Base-by-base conservation (phyloP, 2,329 filamentous ascomycete species). In the Arthrobotrys iridis region DNA sequence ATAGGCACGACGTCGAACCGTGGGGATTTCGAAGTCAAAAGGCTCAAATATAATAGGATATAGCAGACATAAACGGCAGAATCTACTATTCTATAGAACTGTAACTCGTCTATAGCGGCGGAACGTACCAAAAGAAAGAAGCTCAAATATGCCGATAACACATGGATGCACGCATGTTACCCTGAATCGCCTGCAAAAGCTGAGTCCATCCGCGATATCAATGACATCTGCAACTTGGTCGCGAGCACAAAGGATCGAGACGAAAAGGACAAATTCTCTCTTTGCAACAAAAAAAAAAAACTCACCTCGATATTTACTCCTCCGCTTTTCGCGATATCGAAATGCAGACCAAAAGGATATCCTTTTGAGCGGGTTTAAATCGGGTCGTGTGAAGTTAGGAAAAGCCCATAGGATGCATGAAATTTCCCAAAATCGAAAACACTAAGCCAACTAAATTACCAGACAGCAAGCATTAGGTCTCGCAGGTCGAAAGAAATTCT, bases 401-500 rank as follows among this genome's bases (percentile, higher is more conserved):
- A 43, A 20, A 1, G 18, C 40, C 40, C n/a, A n/a, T 22, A 18
- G 15, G 18, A 43, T 43, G 18, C 40, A 22, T 43, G 40, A 22
- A 43, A 43, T 43, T 43, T 43, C 40, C 40, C 40, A 43, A 43
- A 43, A 18, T 18, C 24, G 24, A 15, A 52, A 52, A 52, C 46
- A 33, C 30, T 18, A 67, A 37, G 52, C 37, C 24, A 55, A 33
- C 35, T 15, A 43, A 55, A 28, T 62, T 62, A 67, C 45, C 35
- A 65, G 37, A 40, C 46, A 20, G 62, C 35, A 26, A 50, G 59
- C 43, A 52, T 24, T 50, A 35, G 37, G 37, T 15, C 8, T 62
- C 48, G 58, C 58, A 22, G 58, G 33, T 52, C 30, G 15, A n/a
- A n/a, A 57, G 48, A 48, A 59, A 58, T 58, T 24, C 40, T 55